Base-by-base conservation (phyloP, 441 rosid genomes). In the Euphorbia celastroides region DNA sequence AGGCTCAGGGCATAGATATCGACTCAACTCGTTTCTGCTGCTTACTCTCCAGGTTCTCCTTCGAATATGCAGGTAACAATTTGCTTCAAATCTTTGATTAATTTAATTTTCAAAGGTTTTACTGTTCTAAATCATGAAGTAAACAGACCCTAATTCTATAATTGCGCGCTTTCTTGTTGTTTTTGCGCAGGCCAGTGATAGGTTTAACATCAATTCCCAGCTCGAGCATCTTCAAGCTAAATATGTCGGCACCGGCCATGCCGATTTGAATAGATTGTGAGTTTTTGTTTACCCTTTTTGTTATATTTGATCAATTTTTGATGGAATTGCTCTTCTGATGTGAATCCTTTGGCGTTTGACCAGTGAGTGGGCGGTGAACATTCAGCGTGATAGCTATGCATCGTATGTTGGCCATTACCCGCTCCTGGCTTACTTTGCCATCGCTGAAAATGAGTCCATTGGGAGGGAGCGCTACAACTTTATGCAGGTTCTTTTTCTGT, bases 201-300 rank as follows among this genome's bases (percentile, higher is more conserved):
- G 97, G 84, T 93, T 93, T 74, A 93, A 93, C 81, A 91, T 93
- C 63, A 93, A 91, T 65, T 93, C 96, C 64, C 97, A 91, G 86
- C 95, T 93, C 30, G 99, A 93, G 72, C 99, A 91, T 80, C 97
- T 91, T 68, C 96, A 93, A 78, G 92, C 99, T 60, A 93, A 89
- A 79, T 93, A 93, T 65, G 96, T 89, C 28, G 99, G 99, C 22
- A 93, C 96, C 1, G 93, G 97, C 2, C 97, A 89, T 57, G 95
- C 97, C 0, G 99, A 91, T 74, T 77, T 93, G 74, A 93, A 84
- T 77, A 77, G 96, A 91, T 93, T 87, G 96, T 93, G 52, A 80
- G 93, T 70, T 68, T 72, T 60, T 8, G 1, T 12, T 17, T 2
- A 12, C 1, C 25, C 14, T 26, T 57, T 3, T 26, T 5, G n/a